Conservation (phyloP, 345 rosid genomes). For the Hibiscus syriacus region DNA sequence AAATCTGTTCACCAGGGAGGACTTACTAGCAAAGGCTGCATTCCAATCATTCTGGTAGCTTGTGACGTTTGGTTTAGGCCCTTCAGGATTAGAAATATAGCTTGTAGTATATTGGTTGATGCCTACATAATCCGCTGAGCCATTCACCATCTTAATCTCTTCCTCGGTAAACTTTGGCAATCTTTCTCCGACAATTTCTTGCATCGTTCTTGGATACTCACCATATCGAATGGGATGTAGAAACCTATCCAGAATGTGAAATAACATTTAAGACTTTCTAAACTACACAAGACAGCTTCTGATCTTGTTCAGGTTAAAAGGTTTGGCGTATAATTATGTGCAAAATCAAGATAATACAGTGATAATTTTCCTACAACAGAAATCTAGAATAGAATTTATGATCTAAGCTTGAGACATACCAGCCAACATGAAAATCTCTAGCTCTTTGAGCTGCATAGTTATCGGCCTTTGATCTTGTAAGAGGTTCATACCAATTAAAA, state of each 20-base stretch:
- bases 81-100: conserved; percentile 35
- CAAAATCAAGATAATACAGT: background rate
- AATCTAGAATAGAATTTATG: background rate
- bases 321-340: no score
- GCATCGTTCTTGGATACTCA: conserved; percentile 61
- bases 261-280: background rate
- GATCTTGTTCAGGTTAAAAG: background rate
- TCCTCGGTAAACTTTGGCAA: conserved; percentile 39
- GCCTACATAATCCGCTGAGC: conserved; percentile 43
- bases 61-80: conserved; percentile 18
- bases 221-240: conserved; percentile 60
- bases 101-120: conserved; percentile 48
- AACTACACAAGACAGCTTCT: background rate
- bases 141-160: conserved; percentile 42
- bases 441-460: conserved; percentile 61
- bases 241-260: conserved; percentile 29
- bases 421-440: conserved; percentile 67
- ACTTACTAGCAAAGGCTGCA: conserved; percentile 42
- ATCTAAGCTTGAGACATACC: conserved; percentile 24
- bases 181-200: conserved; percentile 35
- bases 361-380: background rate
- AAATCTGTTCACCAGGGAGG: background rate
- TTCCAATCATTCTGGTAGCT: conserved; percentile 52
- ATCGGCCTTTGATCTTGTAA: conserved; percentile 42
- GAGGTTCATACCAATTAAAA: conserved; percentile 61